These are phyloP conservation scores for Beauveria asiatica DNA, from an alignment of 2,329 filamentous ascomycete genomes.

Conservation along the genomic window DNA sequence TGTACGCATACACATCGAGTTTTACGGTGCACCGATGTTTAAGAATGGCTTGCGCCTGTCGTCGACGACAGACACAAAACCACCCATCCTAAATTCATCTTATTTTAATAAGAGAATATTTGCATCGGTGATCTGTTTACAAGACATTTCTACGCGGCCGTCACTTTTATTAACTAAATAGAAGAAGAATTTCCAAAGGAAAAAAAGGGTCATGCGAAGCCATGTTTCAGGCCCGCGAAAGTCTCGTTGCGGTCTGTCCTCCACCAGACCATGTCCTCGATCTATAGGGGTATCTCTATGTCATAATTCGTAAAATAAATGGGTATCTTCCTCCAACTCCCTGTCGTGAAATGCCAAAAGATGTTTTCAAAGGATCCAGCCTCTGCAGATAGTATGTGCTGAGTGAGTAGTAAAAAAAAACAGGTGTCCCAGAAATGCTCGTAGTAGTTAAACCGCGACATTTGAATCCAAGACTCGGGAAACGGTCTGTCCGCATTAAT, in stretches of 20 bases:
- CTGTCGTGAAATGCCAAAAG: background rate
- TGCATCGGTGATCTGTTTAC: background rate
- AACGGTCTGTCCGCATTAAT: constrained; percentile 13
- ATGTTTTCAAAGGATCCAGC: background rate
- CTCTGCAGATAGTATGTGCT: constrained; percentile 4
- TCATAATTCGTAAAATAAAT: constrained; percentile 9
- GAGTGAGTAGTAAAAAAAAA: constrained; percentile 2
- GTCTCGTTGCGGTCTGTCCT: constrained; percentile 8
- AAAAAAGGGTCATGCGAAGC: constrained; percentile 10
- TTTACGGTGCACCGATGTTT: background rate
- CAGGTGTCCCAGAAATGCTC: constrained; percentile 9
- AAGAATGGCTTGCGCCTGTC: background rate
- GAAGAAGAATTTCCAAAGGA: background rate
- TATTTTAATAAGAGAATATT: background rate
- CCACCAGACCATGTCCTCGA: constrained; percentile 6
- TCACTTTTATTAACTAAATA: constrained; percentile 13
- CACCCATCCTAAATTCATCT: constrained; percentile 4
- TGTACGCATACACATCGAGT: background rate
- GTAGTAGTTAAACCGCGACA: constrained; percentile 11
- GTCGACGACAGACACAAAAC: background rate
- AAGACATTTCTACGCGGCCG: background rate
- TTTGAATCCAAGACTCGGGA: constrained; percentile 10
- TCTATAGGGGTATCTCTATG: constrained; percentile 10
- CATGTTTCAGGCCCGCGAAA: constrained; percentile 8
- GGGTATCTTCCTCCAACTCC: constrained; percentile 8